phyloP scores from a whole-genome alignment of 2,329 filamentous ascomycete species.

The Diplocarpon mali region DNA sequence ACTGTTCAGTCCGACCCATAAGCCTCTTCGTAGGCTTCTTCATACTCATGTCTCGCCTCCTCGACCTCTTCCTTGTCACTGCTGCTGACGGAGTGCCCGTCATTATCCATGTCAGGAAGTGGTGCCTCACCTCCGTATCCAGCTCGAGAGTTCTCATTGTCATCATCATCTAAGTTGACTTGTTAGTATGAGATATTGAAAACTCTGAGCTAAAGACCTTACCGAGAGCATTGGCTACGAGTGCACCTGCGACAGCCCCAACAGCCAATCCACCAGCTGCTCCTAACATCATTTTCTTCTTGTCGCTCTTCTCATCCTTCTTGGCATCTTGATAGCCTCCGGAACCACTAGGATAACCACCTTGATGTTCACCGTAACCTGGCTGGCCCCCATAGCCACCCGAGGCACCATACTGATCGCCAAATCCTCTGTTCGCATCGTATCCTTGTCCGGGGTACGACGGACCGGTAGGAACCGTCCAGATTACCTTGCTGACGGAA shows the following conservation, averaged over 20 bases:
- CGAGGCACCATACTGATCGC: constrained; percentile 5
- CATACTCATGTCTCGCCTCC: constrained; percentile 40
- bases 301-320: constrained; percentile 21
- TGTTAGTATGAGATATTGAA: too few species aligned
- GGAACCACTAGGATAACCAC: constrained; percentile 8
- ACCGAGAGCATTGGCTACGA: constrained; percentile 46
- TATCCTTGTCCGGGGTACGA: constrained; percentile 32
- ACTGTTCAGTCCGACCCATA: constrained; percentile 22
- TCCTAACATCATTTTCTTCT: constrained; percentile 41
- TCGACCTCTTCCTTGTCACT: constrained; percentile 42
- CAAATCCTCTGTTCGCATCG: constrained; percentile 20
- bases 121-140: background rate
- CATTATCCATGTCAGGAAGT: background rate
- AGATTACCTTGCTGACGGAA: constrained; percentile 25
- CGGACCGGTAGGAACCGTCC: constrained; percentile 28
- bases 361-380: constrained; percentile 4
- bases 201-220: constrained; percentile 17
- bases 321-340: constrained; percentile 27
- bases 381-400: constrained; percentile 1
- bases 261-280: constrained; percentile 46
- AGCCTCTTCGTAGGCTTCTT: constrained; percentile 38
- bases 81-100: constrained; percentile 29
- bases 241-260: constrained; percentile 45
- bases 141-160: constrained; percentile 6
- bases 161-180: constrained; percentile 30